A percentile compares a stretch with the other conserved stretches of the same genome.
These are phyloP conservation scores for Coprinopsis strossmayeri DNA, from an alignment of 768 basidiomycete genomes.

Conservation along the genomic window DNA sequence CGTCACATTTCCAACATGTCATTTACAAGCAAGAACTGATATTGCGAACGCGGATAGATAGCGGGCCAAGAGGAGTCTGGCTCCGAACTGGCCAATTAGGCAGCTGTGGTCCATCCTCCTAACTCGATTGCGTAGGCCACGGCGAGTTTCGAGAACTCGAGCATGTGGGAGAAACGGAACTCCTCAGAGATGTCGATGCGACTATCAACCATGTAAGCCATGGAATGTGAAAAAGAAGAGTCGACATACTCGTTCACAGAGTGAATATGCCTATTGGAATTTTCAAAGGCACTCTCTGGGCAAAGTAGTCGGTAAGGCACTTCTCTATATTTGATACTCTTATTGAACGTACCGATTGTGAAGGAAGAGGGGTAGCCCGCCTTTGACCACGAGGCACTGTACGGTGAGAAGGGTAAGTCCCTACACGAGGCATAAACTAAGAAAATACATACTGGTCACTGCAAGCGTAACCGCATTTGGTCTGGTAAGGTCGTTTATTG, in stretches of 20 bases:
- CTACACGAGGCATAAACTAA: conserved; percentile 24
- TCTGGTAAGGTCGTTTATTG: conserved; percentile 33
- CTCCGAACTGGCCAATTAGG: conserved; percentile 10
- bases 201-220: conserved; percentile 29
- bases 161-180: conserved; percentile 88
- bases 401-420: conserved; percentile 13
- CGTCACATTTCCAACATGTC: conserved; percentile 1
- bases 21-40: background rate
- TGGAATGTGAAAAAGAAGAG: conserved; percentile 8
- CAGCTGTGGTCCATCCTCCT: conserved; percentile 38
- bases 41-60: conserved; percentile 5
- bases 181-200: conserved; percentile 82
- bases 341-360: conserved; percentile 69
- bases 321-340: too few species aligned
- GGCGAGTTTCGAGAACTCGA: conserved; percentile 81
- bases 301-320: too few species aligned
- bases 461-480: conserved; percentile 91
- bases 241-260: conserved; percentile 67
- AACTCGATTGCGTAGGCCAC: conserved; percentile 77
- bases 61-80: background rate
- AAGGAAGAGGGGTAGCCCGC: conserved; percentile 84
- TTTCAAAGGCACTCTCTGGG: conserved; percentile 62
- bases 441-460: conserved; percentile 69
- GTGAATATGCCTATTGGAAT: conserved; percentile 83
- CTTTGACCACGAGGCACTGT: conserved; percentile 73